Base-by-base conservation (phyloP, 768 basidiomycete species). In the Pisolithus albus region DNA sequence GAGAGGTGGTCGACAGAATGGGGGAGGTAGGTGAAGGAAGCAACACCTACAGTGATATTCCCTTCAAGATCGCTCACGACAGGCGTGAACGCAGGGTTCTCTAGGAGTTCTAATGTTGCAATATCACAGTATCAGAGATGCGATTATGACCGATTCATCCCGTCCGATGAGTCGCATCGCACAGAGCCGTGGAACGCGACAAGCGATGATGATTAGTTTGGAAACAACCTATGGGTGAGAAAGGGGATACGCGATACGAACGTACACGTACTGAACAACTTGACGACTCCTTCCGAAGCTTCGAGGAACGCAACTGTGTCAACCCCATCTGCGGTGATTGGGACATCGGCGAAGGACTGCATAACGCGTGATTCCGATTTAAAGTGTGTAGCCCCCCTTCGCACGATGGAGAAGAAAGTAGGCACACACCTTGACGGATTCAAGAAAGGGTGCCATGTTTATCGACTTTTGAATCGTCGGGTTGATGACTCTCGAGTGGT, bases 301-400 rank as follows among this genome's bases (percentile, higher is more conserved):
- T 95, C 84, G 59, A 94, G 77, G 74, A 98, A 99, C 45, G 77
- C 74, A 42, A 81, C 66, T 15, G 96, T 98, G 66, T 98, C 85
- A 65, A 98, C 81, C 54, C 95, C 95, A 60, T 77, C 79, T 59
- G 91, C 84, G 50, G 86, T 89, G 58, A 91, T 77, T 28, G 86
- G 80, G 38, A 98, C 95, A 68, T 94, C 86, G 59, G 84, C 83
- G 67, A 92, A 99, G n/a, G 91, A 94, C 95, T 98, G 21, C 15
- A 15, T 34, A 34, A 30, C 6, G 30, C 10, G 30, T 34, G 3
- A 11, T 34, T 15, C 13, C 11, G 34, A 13, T 11, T 34, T 11
- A 34, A 15, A 34, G 11, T 15, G 34, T 15, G 34, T 34, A 34
- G 10, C 34, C 11, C 13, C 34, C 4, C 4, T 13, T 34, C 34